Base-by-base conservation (phyloP, 805 yeast species). In the Candida parachauliodes region DNA sequence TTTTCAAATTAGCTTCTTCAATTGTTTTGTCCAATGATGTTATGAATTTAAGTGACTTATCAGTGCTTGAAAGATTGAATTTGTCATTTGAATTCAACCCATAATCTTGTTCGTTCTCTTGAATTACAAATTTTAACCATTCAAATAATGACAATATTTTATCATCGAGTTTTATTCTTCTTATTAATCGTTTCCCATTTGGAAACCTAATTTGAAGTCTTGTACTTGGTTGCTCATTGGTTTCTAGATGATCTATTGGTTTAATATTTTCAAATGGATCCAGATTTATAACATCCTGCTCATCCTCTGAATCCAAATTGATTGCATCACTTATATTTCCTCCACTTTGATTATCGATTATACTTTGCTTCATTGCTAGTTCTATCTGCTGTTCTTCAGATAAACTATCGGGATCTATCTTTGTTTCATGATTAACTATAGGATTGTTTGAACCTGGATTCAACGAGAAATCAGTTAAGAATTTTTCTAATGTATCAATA, bases 121-220 rank as follows among this genome's bases (percentile, higher is more conserved):
- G 50, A 5, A 84, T 63, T 7, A 75, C 72, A 26, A 63, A 65
- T 58, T 91, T 91, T 18, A 83, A 74, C 54, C 76, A 77, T 48
- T 79, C 82, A 56, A 74, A 93, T 1, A 93, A 57, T 1, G 55
- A 58, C 3, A 65, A 41, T 0, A 93, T 87, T 3, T 71, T 65
- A 46, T 85, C 95, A 3, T 39, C 20, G 8, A 74, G 51, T 7
- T 62, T 60, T 48, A 91, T 84, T 41, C 86, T 74, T 42, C 87
- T 81, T 8, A 91, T 82, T 9, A 82, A 62, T 41, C 97, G 70
- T 32, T 79, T 74, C n/a, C 98, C 97, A 50, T 82, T 87, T 12
- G 89, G 93, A 20, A 86, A 74, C 42, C 96, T 71, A n/a, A 93
- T 74, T 60, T 93, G 98, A 18, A 93, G 75, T 50, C 96, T 70